Conservation (phyloP, 768 basidiomycete species). For the Tulasnella sp. region DNA sequence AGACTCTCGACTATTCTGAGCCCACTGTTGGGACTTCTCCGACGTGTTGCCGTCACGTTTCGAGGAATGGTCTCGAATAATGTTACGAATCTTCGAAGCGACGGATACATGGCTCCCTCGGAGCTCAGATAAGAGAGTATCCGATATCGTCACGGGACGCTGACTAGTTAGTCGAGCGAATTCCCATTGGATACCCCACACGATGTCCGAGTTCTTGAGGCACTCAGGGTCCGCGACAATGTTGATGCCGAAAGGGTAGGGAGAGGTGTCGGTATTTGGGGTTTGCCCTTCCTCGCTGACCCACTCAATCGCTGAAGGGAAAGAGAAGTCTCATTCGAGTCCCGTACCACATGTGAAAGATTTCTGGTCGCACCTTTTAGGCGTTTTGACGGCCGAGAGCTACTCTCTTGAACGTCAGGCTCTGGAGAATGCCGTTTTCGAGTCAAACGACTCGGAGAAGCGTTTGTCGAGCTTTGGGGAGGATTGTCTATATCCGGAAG, state of each 20-base stretch:
- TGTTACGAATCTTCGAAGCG: background rate
- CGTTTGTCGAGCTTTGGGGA: background rate
- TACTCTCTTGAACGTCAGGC: background rate
- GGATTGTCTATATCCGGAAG: too few species aligned
- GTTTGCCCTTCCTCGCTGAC: background rate
- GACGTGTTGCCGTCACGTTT: background rate
- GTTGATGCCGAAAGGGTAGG: background rate
- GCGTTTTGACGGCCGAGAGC: background rate
- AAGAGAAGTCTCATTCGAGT: background rate
- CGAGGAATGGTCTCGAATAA: background rate
- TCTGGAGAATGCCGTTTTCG: background rate
- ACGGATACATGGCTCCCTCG: background rate
- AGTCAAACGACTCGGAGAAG: background rate
- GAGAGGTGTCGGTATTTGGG: background rate
- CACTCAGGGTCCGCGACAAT: background rate
- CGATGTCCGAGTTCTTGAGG: background rate
- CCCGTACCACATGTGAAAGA: background rate
- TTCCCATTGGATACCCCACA: background rate
- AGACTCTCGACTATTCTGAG: background rate
- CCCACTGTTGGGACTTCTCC: background rate
- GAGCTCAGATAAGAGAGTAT: background rate
- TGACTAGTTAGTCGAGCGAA: background rate
- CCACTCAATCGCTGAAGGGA: background rate
- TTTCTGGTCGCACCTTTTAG: background rate
- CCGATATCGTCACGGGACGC: background rate